Evolutionary conservation across 768 basidiomycete genomes (phyloP), one percentile per base, ranked within the genome.

Genomic region (Chiua virens): DNA sequence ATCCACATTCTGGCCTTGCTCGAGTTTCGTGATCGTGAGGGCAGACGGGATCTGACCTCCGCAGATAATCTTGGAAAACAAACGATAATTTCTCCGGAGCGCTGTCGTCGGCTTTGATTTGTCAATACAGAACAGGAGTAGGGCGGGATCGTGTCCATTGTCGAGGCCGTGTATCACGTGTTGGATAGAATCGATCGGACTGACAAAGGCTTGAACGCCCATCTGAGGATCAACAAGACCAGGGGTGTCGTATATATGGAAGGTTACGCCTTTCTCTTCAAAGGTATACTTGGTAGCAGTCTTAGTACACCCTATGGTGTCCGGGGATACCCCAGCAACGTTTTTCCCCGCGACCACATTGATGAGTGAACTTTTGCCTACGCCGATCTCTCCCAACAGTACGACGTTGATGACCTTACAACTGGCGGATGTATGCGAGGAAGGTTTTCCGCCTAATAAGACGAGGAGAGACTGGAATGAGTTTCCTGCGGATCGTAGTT

Each of bases 321-420:
- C 57, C 30, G 64, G 56, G 2, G 73, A 74, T 21, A 67, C 63
- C 2, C 40, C 28, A 2, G 75, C 75, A 18, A 56, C 48, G 1
- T 61, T 45, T 8, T 47, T 5, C 21, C 56, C 60, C 9, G 52
- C 50, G 22, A 78, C 53, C 62, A 75, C 58, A 53, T 78, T 78
- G 52, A 78, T 50, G 30, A 78, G 59, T 0, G 73, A 74, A 52
- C 75, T 77, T 57, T 78, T 78, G 10, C 72, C 66, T 9, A 65
- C 66, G 10, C 66, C 68, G 14, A 45, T 54, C 42, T 64, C 66
- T 5, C 66, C 72, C 8, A 78, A 68, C 22, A 63, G 62, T n/a
- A 67, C 73, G n/a, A 56, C 68, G 15, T 75, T 71, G 42, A 56
- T 50, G 32, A 41, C 38, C 25, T 45, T 54, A 14, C 54, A 47